Evolutionary conservation across 2,329 filamentous ascomycete genomes (phyloP), one percentile per base, ranked within the genome.

Genomic region (Xylariaceae sp.): DNA sequence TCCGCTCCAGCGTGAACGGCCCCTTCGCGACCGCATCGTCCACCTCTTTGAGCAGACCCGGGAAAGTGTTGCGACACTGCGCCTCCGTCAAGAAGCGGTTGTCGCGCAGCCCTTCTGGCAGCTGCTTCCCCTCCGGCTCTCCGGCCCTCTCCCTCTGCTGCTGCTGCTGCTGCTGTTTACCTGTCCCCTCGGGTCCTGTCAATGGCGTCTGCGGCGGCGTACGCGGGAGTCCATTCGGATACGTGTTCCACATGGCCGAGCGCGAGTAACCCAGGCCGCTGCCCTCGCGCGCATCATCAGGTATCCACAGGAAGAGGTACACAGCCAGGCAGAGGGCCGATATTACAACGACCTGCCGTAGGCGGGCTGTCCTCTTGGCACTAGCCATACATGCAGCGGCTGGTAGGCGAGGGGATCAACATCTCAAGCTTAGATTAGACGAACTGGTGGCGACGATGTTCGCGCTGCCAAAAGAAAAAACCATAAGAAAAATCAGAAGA

Each of bases 31-130:
- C 67, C 7, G 62, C 64, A 37, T 66, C 54, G 29, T 73, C 69
- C 43, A 78, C 65, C 41, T 75, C 66, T 30, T 63, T 62, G 1
- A 64, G 69, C 15, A 77, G 58, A 2, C 65, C 66, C 1, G 74
- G 73, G 46, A 78, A 78, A 2, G 56, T 51, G 30, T 52, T 51
- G 7, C 53, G 48, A 54, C 74, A 78, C 50, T 75, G 63, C 17
- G 62, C 48, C 19, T 66, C 60, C 11, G 61, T 66, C 35, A 77
- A 61, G 34, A 59, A 64, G 16, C 66, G 62, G 43, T 64, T 64
- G 41, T 60, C 56, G 19, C 64, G 49, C 13, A 56, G 37, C 19
- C 49, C 49, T 2, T 45, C 39, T 2, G 53, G 33, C 2, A 42
- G 48, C 34, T 26, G 12, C 38, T 30, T 26, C 26, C 28, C 15